Evolutionary conservation across 2,329 filamentous ascomycete species (phyloP), one percentile per base, ranked within the genome.

Genomic region (Cyphellophora europaea): DNA sequence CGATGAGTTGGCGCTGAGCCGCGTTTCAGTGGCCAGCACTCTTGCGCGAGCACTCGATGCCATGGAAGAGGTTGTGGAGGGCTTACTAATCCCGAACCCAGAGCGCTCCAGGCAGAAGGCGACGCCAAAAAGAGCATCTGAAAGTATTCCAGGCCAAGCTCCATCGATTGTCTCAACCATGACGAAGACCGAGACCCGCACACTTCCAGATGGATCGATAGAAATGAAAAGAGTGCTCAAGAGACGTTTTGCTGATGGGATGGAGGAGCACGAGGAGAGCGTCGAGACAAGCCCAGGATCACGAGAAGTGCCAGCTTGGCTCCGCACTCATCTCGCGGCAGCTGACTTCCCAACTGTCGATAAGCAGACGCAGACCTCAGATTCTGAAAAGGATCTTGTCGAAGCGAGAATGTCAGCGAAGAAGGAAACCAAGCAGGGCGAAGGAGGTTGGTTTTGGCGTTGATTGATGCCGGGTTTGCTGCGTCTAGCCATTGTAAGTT

Each of bases 201-300:
- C 65, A 2, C 56, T 69, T 2, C 60, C 71, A 0, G 74, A 79
- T 49, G 75, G 75, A 10, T 71, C 68, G 0, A 56, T 76, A 2
- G 68, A 70, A 6, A 77, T 70, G 0, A 75, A 70, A 45, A 65
- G 67, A 2, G 57, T 74, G 6, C 55, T 74, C 11, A 78, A 72
- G 42, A 72, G 69, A 48, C 63, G 69, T 3, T 79, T 76, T 47
- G 59, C 69, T 1, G 73, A 79, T 55, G 75, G 75, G 0, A 61
- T 65, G 3, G 74, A 78, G 48, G 73, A 78, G 50, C 71, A 56
- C 19, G 65, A 69, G 6, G 71, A 76, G 45, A 72, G 67, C 5
- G 32, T 38, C 11, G 40, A 43, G 18, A 32, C 37, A 5, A 28
- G 11, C 11, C 21, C n/a, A 21, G 12, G 10, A 11, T 8, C 27